Evolutionary conservation across 1,139 yeast genomes (phyloP).

Genomic region (Taphrina confusa): DNA sequence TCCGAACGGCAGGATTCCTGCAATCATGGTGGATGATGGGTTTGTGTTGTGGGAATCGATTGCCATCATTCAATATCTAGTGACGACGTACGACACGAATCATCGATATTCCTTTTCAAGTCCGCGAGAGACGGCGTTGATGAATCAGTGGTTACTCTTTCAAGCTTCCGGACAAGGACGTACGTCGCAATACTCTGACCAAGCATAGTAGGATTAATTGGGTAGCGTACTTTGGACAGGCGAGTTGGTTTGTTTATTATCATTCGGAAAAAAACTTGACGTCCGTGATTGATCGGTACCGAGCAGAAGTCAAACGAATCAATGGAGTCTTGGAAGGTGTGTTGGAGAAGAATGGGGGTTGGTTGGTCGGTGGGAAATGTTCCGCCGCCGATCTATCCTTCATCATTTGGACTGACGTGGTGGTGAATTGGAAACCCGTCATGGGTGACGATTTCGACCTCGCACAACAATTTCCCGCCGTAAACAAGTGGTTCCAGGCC

Average conservation of each 20-base stretch:
- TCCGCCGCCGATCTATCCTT: conserved; percentile 12
- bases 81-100: conserved; percentile 6
- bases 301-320: conserved; percentile 6
- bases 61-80: conserved; percentile 17
- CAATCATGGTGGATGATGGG: not conserved
- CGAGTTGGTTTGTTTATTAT: conserved; percentile 9
- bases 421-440: conserved; percentile 4
- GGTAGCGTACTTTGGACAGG: conserved; percentile 18
- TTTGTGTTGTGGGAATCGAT: conserved; percentile 13
- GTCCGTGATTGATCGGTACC: conserved; percentile 17
- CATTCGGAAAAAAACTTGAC: conserved; percentile 15
- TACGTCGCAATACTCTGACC: not conserved
- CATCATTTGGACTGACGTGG: conserved; percentile 17
- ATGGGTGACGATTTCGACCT: conserved; percentile 1
- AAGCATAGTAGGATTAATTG: not conserved
- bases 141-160: conserved; percentile 1
- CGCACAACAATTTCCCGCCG: conserved; percentile 3
- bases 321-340: conserved; percentile 9
- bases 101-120: not conserved
- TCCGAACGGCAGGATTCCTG: conserved; percentile 24
- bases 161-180: conserved; percentile 21
- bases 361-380: conserved; percentile 19
- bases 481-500: not conserved
- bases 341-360: not conserved
- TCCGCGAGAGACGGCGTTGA: not conserved